Evolutionary conservation across 2,329 filamentous ascomycete genomes (phyloP), one percentile per base, ranked within the genome.

Genomic region (Diaporthe longicolla): DNA sequence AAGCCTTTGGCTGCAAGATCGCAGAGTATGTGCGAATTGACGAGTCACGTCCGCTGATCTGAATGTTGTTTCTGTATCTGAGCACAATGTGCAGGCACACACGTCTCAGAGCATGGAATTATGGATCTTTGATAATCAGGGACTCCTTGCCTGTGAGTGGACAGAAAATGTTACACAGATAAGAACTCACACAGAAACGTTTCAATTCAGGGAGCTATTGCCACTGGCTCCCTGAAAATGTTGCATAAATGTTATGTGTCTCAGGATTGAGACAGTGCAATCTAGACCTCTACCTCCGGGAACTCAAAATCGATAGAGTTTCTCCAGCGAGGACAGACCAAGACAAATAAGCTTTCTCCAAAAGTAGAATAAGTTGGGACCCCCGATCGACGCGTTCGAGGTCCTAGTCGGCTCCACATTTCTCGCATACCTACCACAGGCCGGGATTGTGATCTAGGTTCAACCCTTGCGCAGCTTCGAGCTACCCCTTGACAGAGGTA

Each of bases 1-100:
- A 54, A 40, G 10, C 48, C 29, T n/a, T n/a, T n/a, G 6, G 26
- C 40, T 29, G 40, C 21, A 37, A 21, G 32, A 21, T 58, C 32
- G 15, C 32, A 13, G 5, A 21, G 9, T 15, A 52, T 24, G 11
- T 35, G 11, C 17, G 19, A n/a, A 15, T 40, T 40, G 63, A 7
- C 63, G 32, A 68, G 63, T 68, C 48, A 68, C 32, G 32, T 26
- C 48, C 40, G 63, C 63, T 54, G 48, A 68, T 68, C 63, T 21
- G 32, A 68, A 68, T 68, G 50, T 19, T 19, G 21, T 37, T 40
- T 5, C 32, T 40, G 45, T 45, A 19, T 52, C 21, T 52, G 19
- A 24, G 45, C 32, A 29, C 15, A 15, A 17, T 4, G n/a, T 40
- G 48, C 63, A 68, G 63, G 29, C 29, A 29, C 48, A 37, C 26